Evolutionary conservation across 768 basidiomycete genomes (phyloP), one percentile per base, ranked within the genome.

Genomic region (Russula sp.): DNA sequence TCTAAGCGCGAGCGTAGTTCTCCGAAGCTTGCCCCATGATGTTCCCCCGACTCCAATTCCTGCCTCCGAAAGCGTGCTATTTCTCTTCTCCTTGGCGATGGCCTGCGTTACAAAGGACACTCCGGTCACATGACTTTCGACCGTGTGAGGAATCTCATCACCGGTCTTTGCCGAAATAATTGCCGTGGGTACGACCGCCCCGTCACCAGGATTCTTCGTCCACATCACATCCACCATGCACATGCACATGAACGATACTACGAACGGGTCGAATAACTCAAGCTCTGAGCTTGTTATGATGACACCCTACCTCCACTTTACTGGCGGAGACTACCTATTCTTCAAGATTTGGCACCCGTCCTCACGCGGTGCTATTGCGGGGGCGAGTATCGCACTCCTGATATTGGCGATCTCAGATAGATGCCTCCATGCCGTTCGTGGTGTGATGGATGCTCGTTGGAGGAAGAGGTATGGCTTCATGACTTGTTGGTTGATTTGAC

Each of bases 261-360:
- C 68, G 64, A 59, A n/a, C n/a, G 34, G 35, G 7, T 54, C 32
- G 9, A 32, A 34, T 39, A 50, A 72, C 16, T 63, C 65, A n/a
- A 59, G 69, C 18, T 67, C 57, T 32, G 66, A 65, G 55, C 68
- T 66, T 42, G 70, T 66, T 40, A 77, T 72, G 77, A 90, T 89
- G 88, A 78, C 76, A 1, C 82, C 87, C 1, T 90, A 81, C 73
- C 74, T 92, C 16, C 90, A 91, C 71, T 87, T 90, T 67, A 79
- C 80, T 22, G 75, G 76, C 0, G 84, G 84, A 0, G 89, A 91
- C 65, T 75, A 77, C 55, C 78, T 92, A 11, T 76, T 83, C 73
- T 94, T 94, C 76, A 67, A 82, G 61, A 74, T 79, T 1, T 89
- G 88, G 86, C 74, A 72, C 6, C 92, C 94, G 0, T 79, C 79